phyloP scores from a whole-genome alignment of 2,329 filamentous ascomycete genomes.

The Seiridium unicorne region DNA sequence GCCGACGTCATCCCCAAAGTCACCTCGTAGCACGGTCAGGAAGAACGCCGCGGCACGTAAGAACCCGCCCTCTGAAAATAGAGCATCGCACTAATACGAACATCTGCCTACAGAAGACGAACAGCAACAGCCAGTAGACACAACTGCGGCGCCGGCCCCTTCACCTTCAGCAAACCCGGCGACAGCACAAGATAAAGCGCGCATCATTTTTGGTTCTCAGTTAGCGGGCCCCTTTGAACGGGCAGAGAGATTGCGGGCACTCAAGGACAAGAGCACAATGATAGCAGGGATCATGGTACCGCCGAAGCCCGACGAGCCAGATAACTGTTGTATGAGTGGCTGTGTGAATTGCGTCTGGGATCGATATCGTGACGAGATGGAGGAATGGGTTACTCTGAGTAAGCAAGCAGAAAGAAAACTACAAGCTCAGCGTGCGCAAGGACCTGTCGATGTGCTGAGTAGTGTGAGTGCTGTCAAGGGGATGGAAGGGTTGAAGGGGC shows the following conservation, averaged over 20 bases:
- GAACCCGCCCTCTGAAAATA: constrained; percentile 5
- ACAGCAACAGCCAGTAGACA: constrained; percentile 10
- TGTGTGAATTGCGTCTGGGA: constrained; percentile 99
- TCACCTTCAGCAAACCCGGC: constrained; percentile 36
- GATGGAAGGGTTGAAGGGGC: constrained; percentile 17
- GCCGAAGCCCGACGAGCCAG: constrained; percentile 81
- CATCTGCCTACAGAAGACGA: constrained; percentile 1
- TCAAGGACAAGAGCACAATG: constrained; percentile 56
- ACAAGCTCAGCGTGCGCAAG: constrained; percentile 30
- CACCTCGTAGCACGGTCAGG: constrained; percentile 20
- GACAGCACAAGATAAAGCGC: constrained; percentile 52
- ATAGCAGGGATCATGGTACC: constrained; percentile 82
- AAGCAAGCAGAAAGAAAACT: constrained; percentile 60
- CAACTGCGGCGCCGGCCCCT: constrained; percentile 6
- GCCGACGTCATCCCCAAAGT: constrained; percentile 36
- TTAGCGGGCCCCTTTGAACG: constrained; percentile 73
- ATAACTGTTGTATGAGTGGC: constrained; percentile 99
- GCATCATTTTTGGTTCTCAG: constrained; percentile 79
- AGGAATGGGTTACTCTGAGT: constrained; percentile 74
- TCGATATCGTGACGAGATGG: constrained; percentile 83
- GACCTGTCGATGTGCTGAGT: constrained; percentile 7
- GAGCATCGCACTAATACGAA: constrained; percentile 4
- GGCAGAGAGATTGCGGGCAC: constrained; percentile 56
- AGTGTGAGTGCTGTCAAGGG: constrained; percentile 12
- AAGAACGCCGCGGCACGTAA: constrained; percentile 22